A percentile compares a stretch with the other conserved stretches of the same genome.
Evolutionary conservation across 148 eudicot species (phyloP).

Genomic region (Rhododendron ferrugineum): DNA sequence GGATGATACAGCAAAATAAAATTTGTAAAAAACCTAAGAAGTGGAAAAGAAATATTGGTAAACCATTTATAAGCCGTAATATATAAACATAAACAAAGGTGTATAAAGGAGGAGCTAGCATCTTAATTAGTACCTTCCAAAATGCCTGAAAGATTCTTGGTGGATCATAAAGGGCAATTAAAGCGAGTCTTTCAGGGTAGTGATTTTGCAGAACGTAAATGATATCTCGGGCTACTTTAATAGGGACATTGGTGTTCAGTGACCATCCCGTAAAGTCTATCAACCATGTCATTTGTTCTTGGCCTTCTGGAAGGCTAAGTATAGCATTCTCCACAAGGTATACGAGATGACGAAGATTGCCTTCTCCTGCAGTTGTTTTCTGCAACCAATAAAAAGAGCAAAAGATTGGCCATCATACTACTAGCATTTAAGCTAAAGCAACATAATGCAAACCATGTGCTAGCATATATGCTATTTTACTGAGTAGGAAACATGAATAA

Average conservation of each 20-base stretch:
- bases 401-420: background rate
- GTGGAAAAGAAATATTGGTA: background rate
- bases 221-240: slow-evolving; percentile 71
- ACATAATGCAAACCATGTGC: background rate
- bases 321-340: slow-evolving; percentile 81
- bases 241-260: slow-evolving; percentile 48
- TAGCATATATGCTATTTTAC: background rate
- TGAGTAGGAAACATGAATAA: background rate
- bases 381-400: slow-evolving; percentile 25
- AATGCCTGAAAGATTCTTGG: slow-evolving; percentile 81
- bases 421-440: background rate
- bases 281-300: slow-evolving; percentile 92
- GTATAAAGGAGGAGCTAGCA: background rate
- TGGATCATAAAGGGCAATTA: slow-evolving; percentile 68
- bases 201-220: slow-evolving; percentile 71
- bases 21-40: background rate
- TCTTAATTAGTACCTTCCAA: slow-evolving; percentile 44
- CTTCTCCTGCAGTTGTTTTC: slow-evolving; percentile 66
- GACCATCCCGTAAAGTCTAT: slow-evolving; percentile 83
- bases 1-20: background rate
- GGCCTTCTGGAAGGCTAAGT: slow-evolving; percentile 80
- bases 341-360: slow-evolving; percentile 76
- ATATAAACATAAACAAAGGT: background rate
- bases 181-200: slow-evolving; percentile 92
- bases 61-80: too few relatives aligned